Evolutionary conservation across 2,329 filamentous ascomycete genomes (phyloP), one percentile per base, ranked within the genome.

Genomic region (Penicillium sclerotigenum): DNA sequence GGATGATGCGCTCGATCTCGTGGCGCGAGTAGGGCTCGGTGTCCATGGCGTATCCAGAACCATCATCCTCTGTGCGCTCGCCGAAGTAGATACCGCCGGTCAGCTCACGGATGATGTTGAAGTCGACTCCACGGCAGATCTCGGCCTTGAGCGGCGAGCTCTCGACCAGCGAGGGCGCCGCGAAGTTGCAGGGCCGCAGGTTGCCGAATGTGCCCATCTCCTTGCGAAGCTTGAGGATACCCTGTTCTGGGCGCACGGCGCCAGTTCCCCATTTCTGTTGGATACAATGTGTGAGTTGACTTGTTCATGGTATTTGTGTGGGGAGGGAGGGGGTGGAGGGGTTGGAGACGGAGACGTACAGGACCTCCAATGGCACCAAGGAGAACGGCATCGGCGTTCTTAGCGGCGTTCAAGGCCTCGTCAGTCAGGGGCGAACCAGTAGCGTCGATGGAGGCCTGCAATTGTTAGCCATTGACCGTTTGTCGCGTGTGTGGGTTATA

Each of bases 81-180:
- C 93, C 92, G 75, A 97, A 97, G 82, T 97, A 97, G 75, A 97
- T 92, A 45, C 93, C 92, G 20, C 90, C 89, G 0, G 92, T 97
- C 50, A 97, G 77, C 77, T 97, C 93, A 47, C 93, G 90, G 60
- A 97, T 87, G 70, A 97, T 88, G 77, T 89, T 90, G 78, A 97
- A 90, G 81, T 97, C 89, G 66, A 90, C 91, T 68, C 90, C 92
- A 60, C 86, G 83, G 82, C 90, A 95, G 60, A 97, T 83, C 3
- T 88, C 83, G 52, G 89, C 86, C 78, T 96, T 96, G 61, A 97
- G 85, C 0, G 93, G 93, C 11, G 91, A 97, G 70, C 82, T 83
- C 47, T 92, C 87, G 69, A 96, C 87, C 47, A 97, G 87, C 28
- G 86, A 83, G 51, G 93, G 89, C 1, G 91, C 92, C 48, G 91